A percentile compares a stretch with the other conserved stretches of the same genome.
phyloP scores from a whole-genome alignment of 345 rosid genomes.

The Hypericum androsaemum region DNA sequence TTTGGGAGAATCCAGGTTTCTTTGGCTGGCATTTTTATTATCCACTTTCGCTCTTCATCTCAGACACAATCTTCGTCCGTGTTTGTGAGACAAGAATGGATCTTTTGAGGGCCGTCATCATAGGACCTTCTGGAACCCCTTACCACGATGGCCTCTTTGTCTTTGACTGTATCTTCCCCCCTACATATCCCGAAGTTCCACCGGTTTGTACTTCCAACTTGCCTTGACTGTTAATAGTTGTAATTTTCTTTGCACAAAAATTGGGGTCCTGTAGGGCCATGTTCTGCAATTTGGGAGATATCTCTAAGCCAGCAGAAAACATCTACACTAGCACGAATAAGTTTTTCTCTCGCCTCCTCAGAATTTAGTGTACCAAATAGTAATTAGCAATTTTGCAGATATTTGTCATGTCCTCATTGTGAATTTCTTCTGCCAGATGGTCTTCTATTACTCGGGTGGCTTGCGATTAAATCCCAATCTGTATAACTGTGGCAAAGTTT shows the following conservation, averaged over 20 bases:
- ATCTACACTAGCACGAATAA: too few species aligned
- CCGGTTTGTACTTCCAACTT: slow-evolving; percentile 27
- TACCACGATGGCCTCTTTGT: slow-evolving; percentile 61
- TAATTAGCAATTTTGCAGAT: too few species aligned
- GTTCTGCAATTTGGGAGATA: too few species aligned
- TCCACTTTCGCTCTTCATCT: background rate
- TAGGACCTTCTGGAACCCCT: slow-evolving; percentile 55
- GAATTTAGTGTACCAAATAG: too few species aligned
- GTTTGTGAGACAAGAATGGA: slow-evolving; percentile 49
- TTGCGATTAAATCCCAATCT: slow-evolving; percentile 50
- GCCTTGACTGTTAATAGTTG: too few species aligned
- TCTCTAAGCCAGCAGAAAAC: too few species aligned
- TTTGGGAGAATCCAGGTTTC: background rate
- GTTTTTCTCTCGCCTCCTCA: too few species aligned
- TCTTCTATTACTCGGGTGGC: slow-evolving; percentile 56
- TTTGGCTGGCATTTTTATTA: background rate
- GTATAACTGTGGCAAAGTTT: slow-evolving; percentile 53
- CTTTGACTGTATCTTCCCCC: slow-evolving; percentile 51
- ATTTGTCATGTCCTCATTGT: slow-evolving; percentile 2
- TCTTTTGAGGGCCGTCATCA: slow-evolving; percentile 43
- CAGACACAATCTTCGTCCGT: slow-evolving; percentile 47
- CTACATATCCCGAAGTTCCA: slow-evolving; percentile 36
- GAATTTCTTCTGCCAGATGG: slow-evolving; percentile 26
- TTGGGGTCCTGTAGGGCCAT: too few species aligned
- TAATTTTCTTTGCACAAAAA: too few species aligned